Conservation (phyloP, 2,329 filamentous ascomycete genomes). For the Paracoccidioides lutzii region DNA sequence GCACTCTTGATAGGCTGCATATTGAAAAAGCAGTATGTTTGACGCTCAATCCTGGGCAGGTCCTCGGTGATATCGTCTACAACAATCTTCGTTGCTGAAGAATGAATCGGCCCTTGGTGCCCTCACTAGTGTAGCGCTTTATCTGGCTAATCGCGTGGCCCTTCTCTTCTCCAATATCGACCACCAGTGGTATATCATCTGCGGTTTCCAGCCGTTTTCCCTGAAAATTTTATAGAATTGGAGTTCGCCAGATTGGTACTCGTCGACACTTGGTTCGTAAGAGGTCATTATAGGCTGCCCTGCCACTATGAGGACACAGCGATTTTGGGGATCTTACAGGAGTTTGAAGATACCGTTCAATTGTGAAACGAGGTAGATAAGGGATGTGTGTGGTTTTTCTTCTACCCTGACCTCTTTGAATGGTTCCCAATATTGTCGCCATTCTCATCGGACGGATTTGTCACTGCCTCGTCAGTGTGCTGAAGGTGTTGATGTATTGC, state of each 20-base stretch:
- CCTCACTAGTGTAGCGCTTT: slow-evolving; percentile 15
- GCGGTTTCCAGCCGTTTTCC: slow-evolving; percentile 7
- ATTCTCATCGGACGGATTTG: slow-evolving; percentile 16
- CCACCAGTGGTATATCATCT: slow-evolving; percentile 12
- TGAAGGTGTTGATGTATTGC: background rate
- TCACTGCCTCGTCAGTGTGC: background rate
- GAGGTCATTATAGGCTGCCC: background rate
- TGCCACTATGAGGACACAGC: background rate
- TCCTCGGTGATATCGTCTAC: slow-evolving; percentile 17
- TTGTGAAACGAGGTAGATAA: slow-evolving; percentile 11
- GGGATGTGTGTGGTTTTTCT: slow-evolving; percentile 15
- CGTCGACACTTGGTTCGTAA: slow-evolving; percentile 12
- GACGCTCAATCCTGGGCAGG: slow-evolving; percentile 10
- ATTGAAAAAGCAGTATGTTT: slow-evolving; percentile 15
- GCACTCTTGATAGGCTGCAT: slow-evolving; percentile 15
- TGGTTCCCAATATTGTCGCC: slow-evolving; percentile 5
- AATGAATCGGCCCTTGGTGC: slow-evolving; percentile 20
- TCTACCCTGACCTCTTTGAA: slow-evolving; percentile 13
- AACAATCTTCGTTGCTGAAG: slow-evolving; percentile 25
- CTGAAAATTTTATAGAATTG: slow-evolving; percentile 13
- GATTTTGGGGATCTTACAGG: background rate
- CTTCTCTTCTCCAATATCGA: slow-evolving; percentile 13
- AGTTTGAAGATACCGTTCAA: slow-evolving; percentile 10
- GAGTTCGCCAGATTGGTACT: slow-evolving; percentile 9
- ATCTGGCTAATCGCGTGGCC: slow-evolving; percentile 14